Evolutionary conservation across 371 early-diverging fungal genomes (phyloP).

Genomic region (Syncephalastrum racemosum): DNA sequence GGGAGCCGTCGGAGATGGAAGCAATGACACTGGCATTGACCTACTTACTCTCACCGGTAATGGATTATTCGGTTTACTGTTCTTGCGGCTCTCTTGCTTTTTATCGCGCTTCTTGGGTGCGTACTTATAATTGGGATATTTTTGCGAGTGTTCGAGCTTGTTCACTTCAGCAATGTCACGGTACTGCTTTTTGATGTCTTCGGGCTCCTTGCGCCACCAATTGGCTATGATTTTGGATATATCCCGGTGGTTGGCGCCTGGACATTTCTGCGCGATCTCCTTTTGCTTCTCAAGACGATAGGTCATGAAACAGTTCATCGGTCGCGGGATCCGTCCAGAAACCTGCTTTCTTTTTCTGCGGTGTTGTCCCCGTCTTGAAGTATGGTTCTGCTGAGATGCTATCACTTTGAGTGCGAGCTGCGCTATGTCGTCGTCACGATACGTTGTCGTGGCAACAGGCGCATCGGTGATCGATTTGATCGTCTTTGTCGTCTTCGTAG

Average conservation of each 20-base stretch:
- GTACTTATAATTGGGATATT: constrained; percentile 19
- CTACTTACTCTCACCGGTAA: too few species aligned
- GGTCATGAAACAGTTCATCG: constrained; percentile 62
- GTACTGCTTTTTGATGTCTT: constrained; percentile 56
- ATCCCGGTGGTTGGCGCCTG: constrained; percentile 65
- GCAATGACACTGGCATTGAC: too few species aligned
- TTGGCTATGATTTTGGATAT: constrained; percentile 65
- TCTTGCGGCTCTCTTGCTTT: too few species aligned
- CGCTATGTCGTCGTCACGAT: too few species aligned
- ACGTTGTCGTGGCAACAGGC: too few species aligned
- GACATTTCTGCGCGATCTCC: constrained; percentile 52
- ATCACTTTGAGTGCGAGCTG: too few species aligned
- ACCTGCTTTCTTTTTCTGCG: constrained; percentile 9
- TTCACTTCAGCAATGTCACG: constrained; percentile 54
- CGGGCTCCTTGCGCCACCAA: constrained; percentile 64
- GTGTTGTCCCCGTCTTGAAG: too few species aligned
- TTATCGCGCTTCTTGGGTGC: constrained; percentile 4
- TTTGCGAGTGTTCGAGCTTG: constrained; percentile 48
- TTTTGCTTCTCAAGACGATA: constrained; percentile 69
- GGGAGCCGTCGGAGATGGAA: too few species aligned
- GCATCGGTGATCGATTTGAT: too few species aligned
- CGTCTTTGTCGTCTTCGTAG: too few species aligned
- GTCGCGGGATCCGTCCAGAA: constrained; percentile 32
- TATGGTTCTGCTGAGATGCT: too few species aligned
- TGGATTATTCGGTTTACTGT: too few species aligned